Conservation (phyloP, 208 protist genomes). For the Spongospora subterranea region DNA sequence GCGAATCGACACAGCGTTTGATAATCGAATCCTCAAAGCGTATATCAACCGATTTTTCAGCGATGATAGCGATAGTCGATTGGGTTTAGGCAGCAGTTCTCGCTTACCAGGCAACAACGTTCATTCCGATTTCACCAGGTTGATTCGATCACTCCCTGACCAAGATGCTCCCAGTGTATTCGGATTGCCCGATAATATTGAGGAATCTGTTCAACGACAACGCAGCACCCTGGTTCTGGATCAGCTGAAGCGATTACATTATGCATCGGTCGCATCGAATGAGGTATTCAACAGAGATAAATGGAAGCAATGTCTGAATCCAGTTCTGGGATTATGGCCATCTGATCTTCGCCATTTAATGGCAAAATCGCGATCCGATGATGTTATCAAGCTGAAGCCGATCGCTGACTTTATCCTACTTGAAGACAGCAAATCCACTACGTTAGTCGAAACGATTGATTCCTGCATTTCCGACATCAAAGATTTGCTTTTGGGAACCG, state of each 20-base stretch:
- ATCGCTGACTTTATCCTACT: conserved; percentile 85
- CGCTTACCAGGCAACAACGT: background rate
- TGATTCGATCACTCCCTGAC: conserved; percentile 85
- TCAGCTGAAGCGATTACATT: conserved; percentile 83
- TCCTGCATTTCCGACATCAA: conserved; percentile 79
- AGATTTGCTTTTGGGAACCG: conserved; percentile 84
- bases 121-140: conserved; percentile 78
- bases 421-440: conserved; percentile 80
- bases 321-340: conserved; percentile 84
- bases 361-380: background rate
- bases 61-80: background rate
- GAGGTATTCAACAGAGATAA: conserved; percentile 81
- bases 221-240: conserved; percentile 77
- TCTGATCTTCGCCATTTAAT: background rate
- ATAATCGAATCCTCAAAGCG: conserved; percentile 86
- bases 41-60: conserved; percentile 86
- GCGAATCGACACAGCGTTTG: conserved; percentile 91
- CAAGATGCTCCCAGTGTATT: conserved; percentile 88
- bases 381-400: conserved; percentile 66
- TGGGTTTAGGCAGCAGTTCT: background rate
- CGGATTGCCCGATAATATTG: conserved; percentile 89
- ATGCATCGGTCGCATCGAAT: conserved; percentile 70
- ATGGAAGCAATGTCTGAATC: conserved; percentile 82
- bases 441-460: conserved; percentile 82
- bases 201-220: conserved; percentile 86